Conservation (phyloP, 768 basidiomycete genomes). For the Boletus bicolor region DNA sequence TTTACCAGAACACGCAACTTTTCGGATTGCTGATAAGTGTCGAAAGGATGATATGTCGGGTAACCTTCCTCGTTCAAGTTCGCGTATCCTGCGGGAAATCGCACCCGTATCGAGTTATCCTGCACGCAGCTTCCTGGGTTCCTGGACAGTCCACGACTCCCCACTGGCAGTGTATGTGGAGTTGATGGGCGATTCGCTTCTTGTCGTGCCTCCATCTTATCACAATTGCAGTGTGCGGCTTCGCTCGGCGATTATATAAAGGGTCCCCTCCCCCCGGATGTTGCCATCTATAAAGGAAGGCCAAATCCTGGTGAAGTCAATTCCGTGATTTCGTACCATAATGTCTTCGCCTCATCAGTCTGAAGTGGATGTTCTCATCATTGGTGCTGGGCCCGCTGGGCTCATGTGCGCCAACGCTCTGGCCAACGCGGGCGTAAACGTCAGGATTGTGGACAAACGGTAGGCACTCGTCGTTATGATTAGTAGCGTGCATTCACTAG, state of each 20-base stretch:
- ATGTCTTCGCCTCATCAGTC: conserved; percentile 23
- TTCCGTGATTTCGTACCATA: not conserved
- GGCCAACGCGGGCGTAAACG: conserved; percentile 34
- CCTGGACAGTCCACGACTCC: not conserved
- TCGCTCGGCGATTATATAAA: conserved; percentile 3
- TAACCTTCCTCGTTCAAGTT: not conserved
- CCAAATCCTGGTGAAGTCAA: not conserved
- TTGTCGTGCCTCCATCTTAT: not conserved
- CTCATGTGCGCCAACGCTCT: conserved; percentile 43
- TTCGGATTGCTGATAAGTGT: not conserved
- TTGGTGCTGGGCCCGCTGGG: conserved; percentile 43
- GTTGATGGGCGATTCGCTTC: not conserved
- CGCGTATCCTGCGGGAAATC: conserved; percentile 3
- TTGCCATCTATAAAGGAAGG: not conserved
- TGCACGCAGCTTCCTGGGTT: not conserved
- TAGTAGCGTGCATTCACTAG: not conserved
- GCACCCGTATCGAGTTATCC: not conserved
- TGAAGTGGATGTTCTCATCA: conserved; percentile 39
- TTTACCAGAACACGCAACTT: not conserved
- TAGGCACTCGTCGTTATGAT: conserved; percentile 9
- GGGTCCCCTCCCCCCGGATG: not conserved
- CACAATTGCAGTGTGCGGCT: not conserved
- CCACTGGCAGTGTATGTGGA: not conserved
- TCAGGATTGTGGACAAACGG: conserved; percentile 42
- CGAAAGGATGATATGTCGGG: not conserved